These are phyloP conservation scores for Aspergillus sclerotioniger DNA, from an alignment of 495 filamentous ascomycete species.

Conservation along the genomic window DNA sequence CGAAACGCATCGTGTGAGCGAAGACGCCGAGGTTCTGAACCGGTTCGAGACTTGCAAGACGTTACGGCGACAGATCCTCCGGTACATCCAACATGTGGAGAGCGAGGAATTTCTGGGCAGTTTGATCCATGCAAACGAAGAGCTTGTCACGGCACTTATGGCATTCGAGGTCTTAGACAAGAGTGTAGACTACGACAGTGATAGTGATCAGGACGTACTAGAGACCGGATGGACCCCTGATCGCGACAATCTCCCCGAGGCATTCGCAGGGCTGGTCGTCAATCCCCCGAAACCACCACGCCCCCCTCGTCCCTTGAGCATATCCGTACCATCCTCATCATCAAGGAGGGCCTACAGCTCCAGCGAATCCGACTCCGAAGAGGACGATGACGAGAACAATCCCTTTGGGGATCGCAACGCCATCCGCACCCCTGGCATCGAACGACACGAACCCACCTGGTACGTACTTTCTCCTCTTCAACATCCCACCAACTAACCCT, in stretches of 20 bases:
- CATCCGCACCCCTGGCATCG: conserved; percentile 57
- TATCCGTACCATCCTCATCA: conserved; percentile 30
- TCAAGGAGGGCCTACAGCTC: conserved; percentile 29
- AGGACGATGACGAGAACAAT: conserved; percentile 67
- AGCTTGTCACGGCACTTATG: conserved; percentile 87
- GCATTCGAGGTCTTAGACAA: conserved; percentile 93
- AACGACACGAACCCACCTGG: conserved; percentile 57
- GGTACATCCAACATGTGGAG: conserved; percentile 86
- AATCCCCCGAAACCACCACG: conserved; percentile 45
- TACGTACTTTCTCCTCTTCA: conserved; percentile 16
- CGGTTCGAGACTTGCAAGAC: conserved; percentile 85
- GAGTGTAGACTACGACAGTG: conserved; percentile 93
- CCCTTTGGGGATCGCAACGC: conserved; percentile 78
- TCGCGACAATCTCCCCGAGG: conserved; percentile 31
- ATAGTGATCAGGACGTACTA: conserved; percentile 66
- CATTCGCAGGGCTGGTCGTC: conserved; percentile 41
- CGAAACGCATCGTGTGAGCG: conserved; percentile 81
- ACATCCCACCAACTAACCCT: neutral
- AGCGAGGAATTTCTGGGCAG: conserved; percentile 77
- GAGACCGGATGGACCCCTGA: conserved; percentile 37
- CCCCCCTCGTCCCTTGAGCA: conserved; percentile 31
- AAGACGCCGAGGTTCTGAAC: conserved; percentile 70
- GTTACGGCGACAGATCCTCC: conserved; percentile 76
- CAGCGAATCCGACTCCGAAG: conserved; percentile 49
- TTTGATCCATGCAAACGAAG: conserved; percentile 78